Evolutionary conservation across 495 filamentous ascomycete species (phyloP).

Genomic region (Friedmanniomyces simplex): DNA sequence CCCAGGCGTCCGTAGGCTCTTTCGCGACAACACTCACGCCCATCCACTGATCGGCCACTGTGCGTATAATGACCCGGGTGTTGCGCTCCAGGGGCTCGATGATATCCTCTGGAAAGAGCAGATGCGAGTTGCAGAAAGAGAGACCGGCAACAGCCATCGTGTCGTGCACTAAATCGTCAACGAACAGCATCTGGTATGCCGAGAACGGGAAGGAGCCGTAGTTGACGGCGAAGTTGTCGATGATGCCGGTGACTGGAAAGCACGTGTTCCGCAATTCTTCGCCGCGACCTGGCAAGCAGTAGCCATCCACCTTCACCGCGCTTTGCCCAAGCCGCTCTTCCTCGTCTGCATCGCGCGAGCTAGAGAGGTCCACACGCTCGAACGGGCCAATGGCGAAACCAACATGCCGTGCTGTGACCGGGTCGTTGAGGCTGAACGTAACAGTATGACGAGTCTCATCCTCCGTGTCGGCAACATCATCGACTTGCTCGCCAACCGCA

Average conservation of each 20-base stretch:
- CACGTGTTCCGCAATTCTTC: conserved; percentile 79
- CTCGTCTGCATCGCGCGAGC: conserved; percentile 79
- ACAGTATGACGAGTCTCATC: conserved; percentile 73
- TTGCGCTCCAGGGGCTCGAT: conserved; percentile 71
- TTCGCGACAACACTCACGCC: conserved; percentile 81
- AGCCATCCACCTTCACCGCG: conserved; percentile 74
- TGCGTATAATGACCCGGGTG: conserved; percentile 66
- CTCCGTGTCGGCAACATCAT: conserved; percentile 64
- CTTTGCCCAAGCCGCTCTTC: conserved; percentile 80
- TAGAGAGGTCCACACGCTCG: conserved; percentile 78
- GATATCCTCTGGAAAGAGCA: conserved; percentile 73
- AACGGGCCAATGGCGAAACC: conserved; percentile 91
- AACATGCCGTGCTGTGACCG: conserved; percentile 74
- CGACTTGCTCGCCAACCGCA: conserved; percentile 76
- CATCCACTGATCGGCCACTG: conserved; percentile 86
- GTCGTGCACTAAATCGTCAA: conserved; percentile 72
- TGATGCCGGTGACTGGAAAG: conserved; percentile 60
- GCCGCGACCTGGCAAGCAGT: conserved; percentile 72
- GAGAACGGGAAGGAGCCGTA: conserved; percentile 81
- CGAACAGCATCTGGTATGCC: conserved; percentile 83
- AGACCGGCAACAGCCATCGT: conserved; percentile 67
- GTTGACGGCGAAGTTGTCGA: conserved; percentile 75
- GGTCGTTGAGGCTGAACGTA: conserved; percentile 60
- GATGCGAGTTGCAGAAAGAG: conserved; percentile 73
- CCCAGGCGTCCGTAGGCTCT: conserved; percentile 72